These are phyloP conservation scores for Tinospora cordifolia DNA, from an alignment of 164 flowering plant species.

Conservation along the genomic window DNA sequence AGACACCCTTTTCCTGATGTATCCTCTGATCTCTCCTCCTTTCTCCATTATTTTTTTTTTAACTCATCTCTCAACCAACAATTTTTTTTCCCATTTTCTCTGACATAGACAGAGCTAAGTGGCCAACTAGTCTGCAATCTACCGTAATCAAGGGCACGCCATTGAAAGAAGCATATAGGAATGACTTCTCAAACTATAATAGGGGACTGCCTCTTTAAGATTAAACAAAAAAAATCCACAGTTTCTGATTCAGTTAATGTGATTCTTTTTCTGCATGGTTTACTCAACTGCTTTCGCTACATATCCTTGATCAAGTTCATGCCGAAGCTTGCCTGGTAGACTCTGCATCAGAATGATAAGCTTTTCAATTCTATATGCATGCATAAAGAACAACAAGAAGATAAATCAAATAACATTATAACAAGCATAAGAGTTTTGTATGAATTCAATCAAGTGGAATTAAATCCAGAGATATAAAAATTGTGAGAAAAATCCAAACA, in stretches of 20 bases:
- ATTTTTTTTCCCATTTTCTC: conserved; percentile 6
- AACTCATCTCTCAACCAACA: conserved; percentile 1
- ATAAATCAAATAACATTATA: too few relatives aligned
- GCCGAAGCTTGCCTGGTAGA: conserved; percentile 22
- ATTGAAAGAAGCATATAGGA: conserved; percentile 24
- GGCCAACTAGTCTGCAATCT: conserved; percentile 28
- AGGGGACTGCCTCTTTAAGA: conserved; percentile 22
- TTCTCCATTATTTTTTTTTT: not conserved
- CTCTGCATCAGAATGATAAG: conserved; percentile 25
- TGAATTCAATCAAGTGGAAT: too few relatives aligned
- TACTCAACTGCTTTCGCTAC: conserved; percentile 22
- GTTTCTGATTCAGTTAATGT: conserved; percentile 21
- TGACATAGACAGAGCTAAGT: conserved; percentile 12
- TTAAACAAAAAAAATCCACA: conserved; percentile 17
- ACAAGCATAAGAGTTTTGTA: too few relatives aligned
- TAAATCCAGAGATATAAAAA: not conserved
- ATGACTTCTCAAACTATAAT: conserved; percentile 33
- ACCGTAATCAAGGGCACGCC: conserved; percentile 41
- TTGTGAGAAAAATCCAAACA: not conserved
- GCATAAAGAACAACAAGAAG: too few relatives aligned
- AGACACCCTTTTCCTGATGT: not conserved
- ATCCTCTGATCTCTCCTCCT: conserved; percentile 6
- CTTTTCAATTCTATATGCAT: not conserved
- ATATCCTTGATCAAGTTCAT: conserved; percentile 22
- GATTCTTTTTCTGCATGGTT: conserved; percentile 15